These are phyloP conservation scores for Fusarium goolgardi DNA, from an alignment of 2,329 filamentous ascomycete genomes.

Conservation along the genomic window DNA sequence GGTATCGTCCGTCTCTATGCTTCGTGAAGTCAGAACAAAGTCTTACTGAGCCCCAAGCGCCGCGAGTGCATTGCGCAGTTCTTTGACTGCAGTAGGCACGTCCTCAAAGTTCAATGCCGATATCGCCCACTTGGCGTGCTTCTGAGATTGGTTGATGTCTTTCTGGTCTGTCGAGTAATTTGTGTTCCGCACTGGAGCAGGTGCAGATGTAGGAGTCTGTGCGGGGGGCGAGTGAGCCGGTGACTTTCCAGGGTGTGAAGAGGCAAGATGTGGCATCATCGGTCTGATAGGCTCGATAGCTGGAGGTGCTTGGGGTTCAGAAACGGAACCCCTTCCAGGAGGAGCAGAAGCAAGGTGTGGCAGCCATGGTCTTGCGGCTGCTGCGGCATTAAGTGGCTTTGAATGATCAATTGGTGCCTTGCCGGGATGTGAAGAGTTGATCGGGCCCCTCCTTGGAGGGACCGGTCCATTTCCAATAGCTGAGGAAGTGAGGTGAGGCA, in stretches of 20 bases:
- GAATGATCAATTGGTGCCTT: background rate
- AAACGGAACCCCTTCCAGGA: background rate
- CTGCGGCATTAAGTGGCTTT: background rate
- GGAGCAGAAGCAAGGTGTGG: slow-evolving; percentile 2
- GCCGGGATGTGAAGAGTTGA: background rate
- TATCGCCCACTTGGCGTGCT: slow-evolving; percentile 97
- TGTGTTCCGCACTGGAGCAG: slow-evolving; percentile 11
- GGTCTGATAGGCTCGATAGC: slow-evolving; percentile 15
- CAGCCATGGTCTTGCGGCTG: background rate
- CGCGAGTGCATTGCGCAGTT: slow-evolving; percentile 80
- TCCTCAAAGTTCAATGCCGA: slow-evolving; percentile 98
- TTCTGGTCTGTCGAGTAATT: slow-evolving; percentile 45
- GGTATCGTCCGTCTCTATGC: slow-evolving; percentile 35
- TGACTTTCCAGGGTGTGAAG: slow-evolving; percentile 27
- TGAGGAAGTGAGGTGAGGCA: background rate
- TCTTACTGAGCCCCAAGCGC: slow-evolving; percentile 69
- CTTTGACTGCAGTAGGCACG: slow-evolving; percentile 86
- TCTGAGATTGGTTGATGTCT: slow-evolving; percentile 86
- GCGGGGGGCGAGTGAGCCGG: slow-evolving; percentile 29
- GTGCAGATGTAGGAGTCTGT: slow-evolving; percentile 15
- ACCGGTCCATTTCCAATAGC: background rate
- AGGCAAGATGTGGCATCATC: slow-evolving; percentile 35
- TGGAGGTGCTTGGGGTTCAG: background rate
- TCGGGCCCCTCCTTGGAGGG: background rate
- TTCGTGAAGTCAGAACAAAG: slow-evolving; percentile 5